phyloP scores from a whole-genome alignment of 257 asterid species.

The Plantago ovata region DNA sequence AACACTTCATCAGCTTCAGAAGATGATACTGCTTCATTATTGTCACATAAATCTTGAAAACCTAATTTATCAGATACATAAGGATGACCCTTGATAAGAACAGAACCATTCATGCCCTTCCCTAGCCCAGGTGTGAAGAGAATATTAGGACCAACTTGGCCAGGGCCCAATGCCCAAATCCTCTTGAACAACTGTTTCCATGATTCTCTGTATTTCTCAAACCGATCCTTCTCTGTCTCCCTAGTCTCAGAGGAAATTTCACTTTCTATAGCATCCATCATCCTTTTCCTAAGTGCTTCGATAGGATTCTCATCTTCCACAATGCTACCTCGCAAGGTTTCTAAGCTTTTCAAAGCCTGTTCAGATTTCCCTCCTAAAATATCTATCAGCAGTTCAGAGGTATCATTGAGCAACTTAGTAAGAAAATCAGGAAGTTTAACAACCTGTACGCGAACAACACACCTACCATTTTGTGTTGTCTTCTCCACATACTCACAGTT shows the following conservation, averaged over 20 bases:
- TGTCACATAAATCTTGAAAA: conserved; percentile 32
- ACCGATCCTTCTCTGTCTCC: conserved; percentile 50
- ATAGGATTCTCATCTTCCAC: conserved; percentile 70
- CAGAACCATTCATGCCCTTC: conserved; percentile 41
- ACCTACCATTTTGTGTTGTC: conserved; percentile 78
- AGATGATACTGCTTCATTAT: conserved; percentile 30
- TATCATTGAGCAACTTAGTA: conserved; percentile 76
- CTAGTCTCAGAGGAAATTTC: conserved; percentile 35
- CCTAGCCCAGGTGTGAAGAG: conserved; percentile 60
- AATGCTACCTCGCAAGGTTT: conserved; percentile 50
- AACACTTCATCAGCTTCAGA: conserved; percentile 31
- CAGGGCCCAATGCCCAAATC: conserved; percentile 95
- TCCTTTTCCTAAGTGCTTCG: conserved; percentile 65
- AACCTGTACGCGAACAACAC: conserved; percentile 77
- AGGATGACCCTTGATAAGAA: conserved; percentile 65
- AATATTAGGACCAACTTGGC: conserved; percentile 86
- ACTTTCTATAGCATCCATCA: conserved; percentile 69
- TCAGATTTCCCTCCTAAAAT: conserved; percentile 70
- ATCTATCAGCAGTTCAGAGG: conserved; percentile 69
- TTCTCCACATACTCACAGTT: conserved; percentile 70
- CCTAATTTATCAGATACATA: conserved; percentile 64
- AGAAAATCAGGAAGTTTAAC: conserved; percentile 79
- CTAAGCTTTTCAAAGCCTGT: conserved; percentile 58
- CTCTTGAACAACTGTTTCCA: conserved; percentile 66
- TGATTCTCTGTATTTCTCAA: conserved; percentile 42